These are phyloP conservation scores for Allodekkera sacchari DNA, from an alignment of 805 yeast species.

Conservation along the genomic window DNA sequence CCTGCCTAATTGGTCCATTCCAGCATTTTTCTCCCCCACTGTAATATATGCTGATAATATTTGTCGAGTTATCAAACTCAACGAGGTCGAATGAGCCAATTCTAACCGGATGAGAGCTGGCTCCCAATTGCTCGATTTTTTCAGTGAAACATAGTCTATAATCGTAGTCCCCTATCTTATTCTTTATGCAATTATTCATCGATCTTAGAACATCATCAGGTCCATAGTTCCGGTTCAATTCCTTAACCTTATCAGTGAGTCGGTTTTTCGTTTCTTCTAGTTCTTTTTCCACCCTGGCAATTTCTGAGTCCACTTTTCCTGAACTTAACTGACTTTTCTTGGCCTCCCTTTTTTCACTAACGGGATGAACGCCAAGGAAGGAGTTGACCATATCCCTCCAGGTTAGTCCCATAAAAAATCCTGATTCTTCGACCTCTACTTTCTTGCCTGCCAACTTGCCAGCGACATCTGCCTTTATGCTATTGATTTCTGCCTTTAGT, in stretches of 20 bases:
- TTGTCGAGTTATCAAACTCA: constrained; percentile 7
- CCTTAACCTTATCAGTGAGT: constrained; percentile 6
- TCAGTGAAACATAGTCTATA: constrained; percentile 57
- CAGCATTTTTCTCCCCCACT: constrained; percentile 75
- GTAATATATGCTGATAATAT: constrained; percentile 26
- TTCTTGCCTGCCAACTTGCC: neutral
- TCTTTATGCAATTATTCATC: constrained; percentile 33
- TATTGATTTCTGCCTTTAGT: neutral
- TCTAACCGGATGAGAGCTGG: constrained; percentile 35
- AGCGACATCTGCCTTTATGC: neutral
- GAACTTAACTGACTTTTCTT: neutral
- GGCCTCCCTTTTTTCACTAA: constrained; percentile 6
- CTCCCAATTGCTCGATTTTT: constrained; percentile 44
- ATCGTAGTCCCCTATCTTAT: constrained; percentile 58
- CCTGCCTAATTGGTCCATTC: constrained; percentile 86
- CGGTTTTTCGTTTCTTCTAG: constrained; percentile 15
- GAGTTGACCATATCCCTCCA: constrained; percentile 2
- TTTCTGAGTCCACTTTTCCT: constrained; percentile 1
- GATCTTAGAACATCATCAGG: constrained; percentile 59
- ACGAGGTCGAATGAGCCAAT: constrained; percentile 38
- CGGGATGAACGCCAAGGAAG: constrained; percentile 3
- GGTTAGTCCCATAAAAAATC: constrained; percentile 1
- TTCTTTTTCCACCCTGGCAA: constrained; percentile 21
- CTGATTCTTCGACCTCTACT: neutral
- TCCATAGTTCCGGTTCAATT: constrained; percentile 35